Conservation (phyloP, 2,329 filamentous ascomycete genomes). For the Fusarium chaquense region DNA sequence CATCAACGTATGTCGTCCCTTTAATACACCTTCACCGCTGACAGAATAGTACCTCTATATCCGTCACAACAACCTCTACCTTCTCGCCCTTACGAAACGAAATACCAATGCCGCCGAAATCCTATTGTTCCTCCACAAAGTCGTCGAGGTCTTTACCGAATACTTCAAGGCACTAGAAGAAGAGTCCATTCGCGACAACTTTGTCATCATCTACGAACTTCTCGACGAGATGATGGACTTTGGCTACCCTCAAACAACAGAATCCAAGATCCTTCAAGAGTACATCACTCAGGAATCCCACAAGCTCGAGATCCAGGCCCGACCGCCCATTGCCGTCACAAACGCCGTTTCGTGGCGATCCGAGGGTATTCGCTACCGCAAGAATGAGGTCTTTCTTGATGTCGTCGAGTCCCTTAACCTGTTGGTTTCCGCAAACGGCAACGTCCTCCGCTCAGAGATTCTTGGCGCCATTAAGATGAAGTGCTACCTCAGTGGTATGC, state of each 20-base stretch:
- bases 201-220: slow-evolving; percentile 98
- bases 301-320: slow-evolving; percentile 95
- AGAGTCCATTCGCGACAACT: slow-evolving; percentile 98
- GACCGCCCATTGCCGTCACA: slow-evolving; percentile 96
- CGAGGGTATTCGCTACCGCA: slow-evolving; percentile 97
- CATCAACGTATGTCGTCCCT: slow-evolving; percentile 80
- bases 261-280: slow-evolving; percentile 98
- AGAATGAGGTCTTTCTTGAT: slow-evolving; percentile 99
- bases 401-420: slow-evolving; percentile 97
- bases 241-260: slow-evolving; percentile 97
- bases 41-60: slow-evolving; percentile 90
- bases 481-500: slow-evolving; percentile 98
- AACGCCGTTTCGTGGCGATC: slow-evolving; percentile 98
- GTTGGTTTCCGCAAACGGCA: slow-evolving; percentile 92
- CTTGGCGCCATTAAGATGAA: slow-evolving; percentile 99
- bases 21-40: slow-evolving; percentile 18
- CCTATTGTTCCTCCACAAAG: slow-evolving; percentile 95
- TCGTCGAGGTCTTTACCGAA: slow-evolving; percentile 99
- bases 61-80: slow-evolving; percentile 98
- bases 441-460: slow-evolving; percentile 95
- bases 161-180: slow-evolving; percentile 99
- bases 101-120: slow-evolving; percentile 99
- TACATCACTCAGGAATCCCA: slow-evolving; percentile 99
- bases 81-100: slow-evolving; percentile 96
- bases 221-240: slow-evolving; percentile 99